Conservation (phyloP, 2,329 filamentous ascomycete genomes). For the Penicillium sclerotiorum region DNA sequence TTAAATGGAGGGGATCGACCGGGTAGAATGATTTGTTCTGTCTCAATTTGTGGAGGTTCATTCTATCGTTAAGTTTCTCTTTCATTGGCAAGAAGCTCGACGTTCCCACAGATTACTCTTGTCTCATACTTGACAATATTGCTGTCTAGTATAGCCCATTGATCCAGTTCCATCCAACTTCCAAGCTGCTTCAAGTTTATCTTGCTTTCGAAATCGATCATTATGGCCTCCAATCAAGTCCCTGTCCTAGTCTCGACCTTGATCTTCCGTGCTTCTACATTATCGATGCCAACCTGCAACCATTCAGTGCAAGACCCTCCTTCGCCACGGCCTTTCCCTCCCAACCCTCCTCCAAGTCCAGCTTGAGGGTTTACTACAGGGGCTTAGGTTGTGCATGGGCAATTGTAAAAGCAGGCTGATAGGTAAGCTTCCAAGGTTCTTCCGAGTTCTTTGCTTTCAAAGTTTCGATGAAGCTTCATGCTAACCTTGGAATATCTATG, state of each 20-base stretch:
- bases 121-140: no score
- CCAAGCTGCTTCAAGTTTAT: not conserved
- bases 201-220: not conserved
- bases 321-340: slow-evolving; percentile 37
- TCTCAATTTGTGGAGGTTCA: not conserved
- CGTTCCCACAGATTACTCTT: no score
- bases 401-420: slow-evolving; percentile 11
- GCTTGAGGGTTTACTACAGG: slow-evolving; percentile 25
- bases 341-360: slow-evolving; percentile 45
- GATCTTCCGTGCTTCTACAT: slow-evolving; percentile 2
- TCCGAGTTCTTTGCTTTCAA: no score
- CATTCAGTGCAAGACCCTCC: slow-evolving; percentile 30
- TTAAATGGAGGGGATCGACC: slow-evolving; percentile 22
- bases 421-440: slow-evolving; percentile 16
- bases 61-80: not conserved
- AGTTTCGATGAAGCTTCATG: not conserved
- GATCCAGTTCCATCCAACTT: not conserved
- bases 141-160: not conserved
- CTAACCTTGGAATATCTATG: no score
- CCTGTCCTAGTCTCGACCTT: not conserved
- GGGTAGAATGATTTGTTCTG: not conserved
- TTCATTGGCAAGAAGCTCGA: no score
- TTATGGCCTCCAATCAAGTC: slow-evolving; percentile 5
- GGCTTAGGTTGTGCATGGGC: slow-evolving; percentile 22
- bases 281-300: slow-evolving; percentile 13